These are phyloP conservation scores for Fusarium protoensiforme DNA, from an alignment of 2,329 filamentous ascomycete genomes.

Conservation along the genomic window DNA sequence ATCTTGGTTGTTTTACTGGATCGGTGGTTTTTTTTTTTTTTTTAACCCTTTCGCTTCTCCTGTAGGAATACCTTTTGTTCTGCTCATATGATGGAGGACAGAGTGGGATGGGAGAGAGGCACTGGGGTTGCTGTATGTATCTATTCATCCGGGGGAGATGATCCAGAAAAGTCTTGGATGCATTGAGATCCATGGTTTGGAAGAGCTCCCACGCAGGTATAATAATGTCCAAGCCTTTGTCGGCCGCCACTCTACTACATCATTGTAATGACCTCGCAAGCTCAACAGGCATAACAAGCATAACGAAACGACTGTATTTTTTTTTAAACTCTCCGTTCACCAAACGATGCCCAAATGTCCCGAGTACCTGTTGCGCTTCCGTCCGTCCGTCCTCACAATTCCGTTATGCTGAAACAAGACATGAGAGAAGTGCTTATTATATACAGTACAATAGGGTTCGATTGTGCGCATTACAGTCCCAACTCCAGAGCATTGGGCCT, in stretches of 20 bases:
- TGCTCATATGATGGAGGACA: slow-evolving; percentile 10
- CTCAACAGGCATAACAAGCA: background rate
- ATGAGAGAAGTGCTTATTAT: slow-evolving; percentile 45
- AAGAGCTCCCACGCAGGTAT: slow-evolving; percentile 9
- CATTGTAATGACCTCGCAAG: background rate
- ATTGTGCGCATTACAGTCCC: slow-evolving; percentile 45
- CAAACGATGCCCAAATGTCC: slow-evolving; percentile 27
- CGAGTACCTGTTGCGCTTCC: slow-evolving; percentile 26
- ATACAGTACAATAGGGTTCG: slow-evolving; percentile 44
- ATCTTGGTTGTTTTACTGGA: slow-evolving; percentile 17
- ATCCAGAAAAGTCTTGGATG: slow-evolving; percentile 16
- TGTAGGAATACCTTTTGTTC: slow-evolving; percentile 33
- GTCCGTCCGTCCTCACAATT: slow-evolving; percentile 27
- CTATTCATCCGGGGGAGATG: slow-evolving; percentile 12
- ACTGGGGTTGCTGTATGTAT: slow-evolving; percentile 23
- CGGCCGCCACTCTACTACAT: background rate
- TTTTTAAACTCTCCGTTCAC: slow-evolving; percentile 12
- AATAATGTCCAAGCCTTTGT: slow-evolving; percentile 24
- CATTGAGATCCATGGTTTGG: slow-evolving; percentile 13
- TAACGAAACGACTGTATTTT: slow-evolving; percentile 24
- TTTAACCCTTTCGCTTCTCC: slow-evolving; percentile 25
- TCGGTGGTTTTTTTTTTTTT: slow-evolving; percentile 12
- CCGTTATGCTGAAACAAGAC: slow-evolving; percentile 21
- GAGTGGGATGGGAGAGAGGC: background rate
- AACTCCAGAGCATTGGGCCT: slow-evolving; percentile 42